Conservation (phyloP, 2,329 filamentous ascomycete species). For the Colletotrichum lentis region DNA sequence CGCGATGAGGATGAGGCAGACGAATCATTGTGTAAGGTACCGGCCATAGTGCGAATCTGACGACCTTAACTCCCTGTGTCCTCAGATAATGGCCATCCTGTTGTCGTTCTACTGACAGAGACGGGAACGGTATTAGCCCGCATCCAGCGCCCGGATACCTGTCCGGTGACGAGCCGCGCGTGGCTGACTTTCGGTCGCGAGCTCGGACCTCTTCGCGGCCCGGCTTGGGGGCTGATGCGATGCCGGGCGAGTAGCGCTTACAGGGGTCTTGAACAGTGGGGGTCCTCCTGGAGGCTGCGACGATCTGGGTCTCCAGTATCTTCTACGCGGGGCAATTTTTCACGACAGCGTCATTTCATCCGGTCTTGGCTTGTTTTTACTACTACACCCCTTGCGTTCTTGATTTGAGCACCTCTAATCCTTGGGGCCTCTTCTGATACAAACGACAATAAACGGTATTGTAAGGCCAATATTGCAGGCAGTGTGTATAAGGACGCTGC, state of each 20-base stretch:
- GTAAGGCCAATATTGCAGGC: neutral
- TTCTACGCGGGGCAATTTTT: constrained; percentile 36
- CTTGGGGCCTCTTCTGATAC: neutral
- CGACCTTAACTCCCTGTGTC: constrained; percentile 28
- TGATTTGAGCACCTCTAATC: constrained; percentile 1
- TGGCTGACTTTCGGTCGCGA: constrained; percentile 29
- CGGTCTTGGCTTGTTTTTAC: constrained; percentile 17
- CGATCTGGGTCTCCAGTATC: constrained; percentile 26
- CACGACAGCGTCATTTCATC: constrained; percentile 20
- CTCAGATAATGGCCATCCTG: constrained; percentile 44
- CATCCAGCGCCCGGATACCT: constrained; percentile 15
- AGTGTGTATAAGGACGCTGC: no score
- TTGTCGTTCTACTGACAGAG: constrained; percentile 41
- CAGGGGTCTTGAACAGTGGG: constrained; percentile 28
- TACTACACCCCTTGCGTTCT: neutral
- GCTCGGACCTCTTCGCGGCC: constrained; percentile 21
- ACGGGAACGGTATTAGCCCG: constrained; percentile 1
- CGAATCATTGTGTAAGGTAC: constrained; percentile 47
- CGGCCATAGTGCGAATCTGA: constrained; percentile 52
- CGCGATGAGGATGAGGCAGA: constrained; percentile 49
- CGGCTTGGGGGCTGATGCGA: constrained; percentile 31
- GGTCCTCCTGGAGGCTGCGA: neutral
- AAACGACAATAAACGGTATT: neutral
- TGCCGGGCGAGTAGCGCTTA: constrained; percentile 8
- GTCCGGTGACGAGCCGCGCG: constrained; percentile 29